A percentile compares a stretch with the other conserved stretches of the same genome.
phyloP scores from a whole-genome alignment of 805 yeast genomes.

The Saturnispora bothae region DNA sequence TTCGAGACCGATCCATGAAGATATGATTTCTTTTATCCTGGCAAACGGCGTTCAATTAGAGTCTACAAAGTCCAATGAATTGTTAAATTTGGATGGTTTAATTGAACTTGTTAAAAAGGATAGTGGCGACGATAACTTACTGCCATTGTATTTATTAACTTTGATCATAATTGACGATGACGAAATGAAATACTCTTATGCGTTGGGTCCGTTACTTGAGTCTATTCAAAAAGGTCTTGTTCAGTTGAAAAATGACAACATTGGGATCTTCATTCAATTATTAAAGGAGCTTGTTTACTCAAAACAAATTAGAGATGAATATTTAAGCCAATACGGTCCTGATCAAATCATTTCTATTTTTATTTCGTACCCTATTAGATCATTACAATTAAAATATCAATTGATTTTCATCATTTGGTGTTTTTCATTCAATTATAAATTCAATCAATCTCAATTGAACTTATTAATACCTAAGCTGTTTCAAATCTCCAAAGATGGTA shows the following conservation, averaged over 20 bases:
- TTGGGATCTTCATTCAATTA: slow-evolving; percentile 36
- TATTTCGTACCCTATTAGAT: no score
- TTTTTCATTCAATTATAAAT: slow-evolving; percentile 49
- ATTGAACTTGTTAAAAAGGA: not conserved
- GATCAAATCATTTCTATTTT: not conserved
- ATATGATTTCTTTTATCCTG: slow-evolving; percentile 1
- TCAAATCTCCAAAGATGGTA: slow-evolving; percentile 61
- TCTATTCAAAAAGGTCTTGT: not conserved
- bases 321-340: slow-evolving; percentile 19
- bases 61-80: not conserved
- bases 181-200: not conserved
- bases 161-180: slow-evolving; percentile 1
- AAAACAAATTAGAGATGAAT: slow-evolving; percentile 46
- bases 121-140: not conserved
- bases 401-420: slow-evolving; percentile 76
- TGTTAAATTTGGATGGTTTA: not conserved
- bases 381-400: no score
- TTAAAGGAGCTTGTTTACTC: slow-evolving; percentile 49
- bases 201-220: not conserved
- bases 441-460: slow-evolving; percentile 31
- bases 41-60: not conserved
- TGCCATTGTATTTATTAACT: slow-evolving; percentile 2
- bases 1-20: slow-evolving; percentile 4
- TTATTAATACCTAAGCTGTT: slow-evolving; percentile 31
- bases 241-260: not conserved